phyloP scores from a whole-genome alignment of 352 stramenopile genomes.

The Phytophthora fragariaefolia region DNA sequence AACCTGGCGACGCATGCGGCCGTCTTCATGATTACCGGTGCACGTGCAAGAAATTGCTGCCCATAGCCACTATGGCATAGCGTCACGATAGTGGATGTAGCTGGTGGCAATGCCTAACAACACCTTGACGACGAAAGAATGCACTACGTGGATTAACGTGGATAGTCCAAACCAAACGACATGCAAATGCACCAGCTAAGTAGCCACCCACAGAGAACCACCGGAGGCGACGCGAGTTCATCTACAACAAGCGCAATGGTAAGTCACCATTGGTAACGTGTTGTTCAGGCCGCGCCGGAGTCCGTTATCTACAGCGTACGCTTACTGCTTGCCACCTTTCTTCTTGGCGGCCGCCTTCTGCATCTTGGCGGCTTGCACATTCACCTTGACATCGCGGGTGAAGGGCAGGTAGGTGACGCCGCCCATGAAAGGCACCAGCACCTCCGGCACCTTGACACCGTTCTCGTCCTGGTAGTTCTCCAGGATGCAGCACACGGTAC shows the following conservation, averaged over 20 bases:
- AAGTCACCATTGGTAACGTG: constrained; percentile 24
- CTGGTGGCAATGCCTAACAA: background rate
- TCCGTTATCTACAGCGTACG: constrained; percentile 37
- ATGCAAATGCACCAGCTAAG: constrained; percentile 26
- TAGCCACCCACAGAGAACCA: constrained; percentile 11
- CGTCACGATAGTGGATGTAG: too few relatives aligned
- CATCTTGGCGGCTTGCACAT: constrained; percentile 93
- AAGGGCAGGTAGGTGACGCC: constrained; percentile 99
- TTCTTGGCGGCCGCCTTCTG: constrained; percentile 96
- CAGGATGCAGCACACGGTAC: constrained; percentile 99
- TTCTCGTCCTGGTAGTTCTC: constrained; percentile 99
- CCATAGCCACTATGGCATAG: too few relatives aligned
- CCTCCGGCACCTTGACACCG: constrained; percentile 97
- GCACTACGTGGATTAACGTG: constrained; percentile 31
- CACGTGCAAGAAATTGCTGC: constrained; percentile 2
- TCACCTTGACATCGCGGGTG: constrained; percentile 93
- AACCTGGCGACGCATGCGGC: background rate
- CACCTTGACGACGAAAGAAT: constrained; percentile 15
- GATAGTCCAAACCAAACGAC: constrained; percentile 20
- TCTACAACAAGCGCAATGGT: constrained; percentile 23
- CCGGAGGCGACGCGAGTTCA: constrained; percentile 15
- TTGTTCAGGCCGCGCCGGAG: constrained; percentile 15
- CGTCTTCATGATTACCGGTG: background rate
- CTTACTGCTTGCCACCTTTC: constrained; percentile 82
- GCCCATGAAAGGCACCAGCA: constrained; percentile 98